phyloP scores from a whole-genome alignment of 139 green algal genomes.

The Chlamydomonas applanata region DNA sequence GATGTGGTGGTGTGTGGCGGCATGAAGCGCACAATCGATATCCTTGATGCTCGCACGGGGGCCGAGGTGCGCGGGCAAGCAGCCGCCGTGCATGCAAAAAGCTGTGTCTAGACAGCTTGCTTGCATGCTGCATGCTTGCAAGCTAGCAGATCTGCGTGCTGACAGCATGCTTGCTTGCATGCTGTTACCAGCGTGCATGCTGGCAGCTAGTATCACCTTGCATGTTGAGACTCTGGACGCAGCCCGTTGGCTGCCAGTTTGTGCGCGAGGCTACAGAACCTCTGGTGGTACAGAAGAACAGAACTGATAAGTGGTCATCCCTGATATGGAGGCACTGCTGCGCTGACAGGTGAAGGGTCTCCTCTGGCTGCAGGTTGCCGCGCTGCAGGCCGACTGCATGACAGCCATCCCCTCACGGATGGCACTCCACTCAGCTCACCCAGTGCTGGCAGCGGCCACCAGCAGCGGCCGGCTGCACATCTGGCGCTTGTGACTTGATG shows the following conservation, averaged over 20 bases:
- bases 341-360: too few species aligned
- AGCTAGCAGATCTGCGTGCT: not conserved
- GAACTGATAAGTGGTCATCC: not conserved
- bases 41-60: conserved; percentile 5
- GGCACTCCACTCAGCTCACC: conserved; percentile 12
- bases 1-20: conserved; percentile 33
- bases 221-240: not conserved
- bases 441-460: conserved; percentile 42
- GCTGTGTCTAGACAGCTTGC: too few species aligned
- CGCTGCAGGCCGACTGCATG: conserved; percentile 25
- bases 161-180: not conserved
- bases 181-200: not conserved
- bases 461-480: conserved; percentile 49
- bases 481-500: conserved; percentile 17
- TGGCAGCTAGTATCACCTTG: not conserved
- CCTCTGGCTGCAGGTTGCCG: not conserved
- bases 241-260: too few species aligned
- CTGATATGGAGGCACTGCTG: not conserved
- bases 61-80: not conserved
- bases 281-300: not conserved
- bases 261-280: too few species aligned
- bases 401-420: conserved; percentile 52
- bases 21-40: conserved; percentile 45
- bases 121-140: too few species aligned
- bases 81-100: too few species aligned